Base-by-base conservation (phyloP, 1,284 basidiomycete genomes). In the Apiotrichum sp. region DNA sequence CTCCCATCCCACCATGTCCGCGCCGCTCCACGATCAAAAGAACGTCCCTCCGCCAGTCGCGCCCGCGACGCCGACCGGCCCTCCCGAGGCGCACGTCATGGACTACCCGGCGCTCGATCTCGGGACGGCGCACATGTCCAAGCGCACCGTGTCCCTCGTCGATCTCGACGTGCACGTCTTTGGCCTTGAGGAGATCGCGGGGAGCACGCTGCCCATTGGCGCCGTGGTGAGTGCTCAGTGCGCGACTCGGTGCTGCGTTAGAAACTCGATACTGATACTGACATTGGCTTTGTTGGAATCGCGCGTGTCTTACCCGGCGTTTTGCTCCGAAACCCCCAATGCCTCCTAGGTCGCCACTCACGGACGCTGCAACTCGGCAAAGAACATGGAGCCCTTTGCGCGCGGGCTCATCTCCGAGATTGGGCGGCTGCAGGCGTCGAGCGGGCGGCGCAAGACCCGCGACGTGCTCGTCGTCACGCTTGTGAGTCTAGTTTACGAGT, bases 381-480 rank as follows among this genome's bases (percentile, higher is more conserved):
- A 69, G 50, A 62, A 67, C 40, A 66, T 71, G 70, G 57, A 53
- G 10, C 57, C 60, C 46, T 68, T 72, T 48, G 68, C 69, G 6
- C 50, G 65, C 36, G 71, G 69, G 6, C 42, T 73, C 7, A 33
- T 73, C 2, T 69, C 70, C 8, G 62, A 70, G 45, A 56, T 64
- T 2, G 34, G 31, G 11, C 41, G 52, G 32, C 48, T 58, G 2
- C 52, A 57, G 1, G 33, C 56, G 29, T 39, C 42, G 9, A 47
- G 56, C 1, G 57, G 53, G 11, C 50, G 61, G 33, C 29, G 58
- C 22, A 58, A 54, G 39, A 63, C 59, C 50, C 62, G 69, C 51
- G 71, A 73, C 56, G 45, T 75, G 47, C 59, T 77, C 6, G 65
- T 75, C 14, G 72, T 77, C 6, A 73, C 72, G 3, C 49, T 77